Evolutionary conservation across 164 flowering plant species (phyloP).

Genomic region (Kingdonia uniflora): DNA sequence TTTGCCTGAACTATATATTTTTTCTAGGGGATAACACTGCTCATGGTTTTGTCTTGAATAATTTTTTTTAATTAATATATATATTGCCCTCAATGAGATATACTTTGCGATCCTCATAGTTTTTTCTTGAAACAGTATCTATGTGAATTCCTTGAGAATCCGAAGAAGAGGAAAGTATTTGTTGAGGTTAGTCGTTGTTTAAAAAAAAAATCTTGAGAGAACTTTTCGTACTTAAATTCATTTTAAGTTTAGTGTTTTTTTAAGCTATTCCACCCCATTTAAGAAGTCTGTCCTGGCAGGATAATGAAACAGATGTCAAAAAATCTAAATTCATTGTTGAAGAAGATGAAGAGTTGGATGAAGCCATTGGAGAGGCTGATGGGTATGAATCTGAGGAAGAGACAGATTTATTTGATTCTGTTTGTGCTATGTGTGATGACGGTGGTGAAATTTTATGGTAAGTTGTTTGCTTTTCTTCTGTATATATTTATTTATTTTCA

Average conservation of each 20-base stretch:
- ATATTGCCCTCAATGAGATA: background rate
- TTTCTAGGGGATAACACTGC: too few relatives aligned
- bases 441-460: constrained; percentile 78
- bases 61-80: too few relatives aligned
- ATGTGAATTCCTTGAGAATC: constrained; percentile 35
- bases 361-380: constrained; percentile 14
- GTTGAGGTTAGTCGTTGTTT: constrained; percentile 38
- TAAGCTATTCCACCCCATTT: background rate
- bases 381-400: constrained; percentile 34
- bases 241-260: too few relatives aligned
- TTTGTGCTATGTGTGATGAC: constrained; percentile 82
- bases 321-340: constrained; percentile 32
- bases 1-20: too few relatives aligned
- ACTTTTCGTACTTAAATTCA: too few relatives aligned
- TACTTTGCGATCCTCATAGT: constrained; percentile 4
- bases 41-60: too few relatives aligned
- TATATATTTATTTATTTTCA: too few relatives aligned
- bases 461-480: background rate
- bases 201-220: too few relatives aligned
- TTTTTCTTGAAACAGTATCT: constrained; percentile 37
- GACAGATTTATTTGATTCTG: constrained; percentile 46
- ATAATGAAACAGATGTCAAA: constrained; percentile 7
- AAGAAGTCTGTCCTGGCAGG: constrained; percentile 20
- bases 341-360: constrained; percentile 28
- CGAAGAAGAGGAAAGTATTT: constrained; percentile 26